A percentile compares a stretch with the other conserved stretches of the same genome.
These are phyloP conservation scores for Ophiostoma himal-ulmi DNA, from an alignment of 2,329 filamentous ascomycete species.

Conservation along the genomic window DNA sequence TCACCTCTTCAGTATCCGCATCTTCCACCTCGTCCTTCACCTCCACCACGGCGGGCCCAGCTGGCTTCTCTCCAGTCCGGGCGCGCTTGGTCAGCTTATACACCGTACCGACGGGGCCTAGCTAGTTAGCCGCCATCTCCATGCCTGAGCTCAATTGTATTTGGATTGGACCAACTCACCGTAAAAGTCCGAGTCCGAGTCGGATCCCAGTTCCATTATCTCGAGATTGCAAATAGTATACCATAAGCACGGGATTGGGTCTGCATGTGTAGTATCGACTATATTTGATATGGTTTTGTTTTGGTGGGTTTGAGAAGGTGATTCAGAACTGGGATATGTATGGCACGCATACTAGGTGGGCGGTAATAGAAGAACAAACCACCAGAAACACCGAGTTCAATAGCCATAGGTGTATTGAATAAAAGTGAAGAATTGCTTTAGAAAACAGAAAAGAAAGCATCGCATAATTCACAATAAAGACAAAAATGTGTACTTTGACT, in stretches of 20 bases:
- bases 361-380: background rate
- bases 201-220: slow-evolving; percentile 34
- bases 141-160: background rate
- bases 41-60: background rate
- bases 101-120: slow-evolving; percentile 52
- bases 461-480: background rate
- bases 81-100: slow-evolving; percentile 45
- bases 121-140: background rate
- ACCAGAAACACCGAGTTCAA: background rate
- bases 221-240: background rate
- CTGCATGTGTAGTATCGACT: background rate
- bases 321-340: background rate
- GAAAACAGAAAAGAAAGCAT: background rate
- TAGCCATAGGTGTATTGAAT: background rate
- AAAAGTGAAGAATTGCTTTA: background rate
- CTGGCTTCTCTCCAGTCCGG: slow-evolving; percentile 40
- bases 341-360: background rate
- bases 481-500: background rate
- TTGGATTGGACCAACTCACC: slow-evolving; percentile 34
- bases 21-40: background rate
- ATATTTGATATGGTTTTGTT: background rate
- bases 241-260: background rate
- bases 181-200: slow-evolving; percentile 52
- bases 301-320: background rate
- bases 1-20: background rate